phyloP scores from a whole-genome alignment of 257 asterid genomes.

The Petunia secreta region DNA sequence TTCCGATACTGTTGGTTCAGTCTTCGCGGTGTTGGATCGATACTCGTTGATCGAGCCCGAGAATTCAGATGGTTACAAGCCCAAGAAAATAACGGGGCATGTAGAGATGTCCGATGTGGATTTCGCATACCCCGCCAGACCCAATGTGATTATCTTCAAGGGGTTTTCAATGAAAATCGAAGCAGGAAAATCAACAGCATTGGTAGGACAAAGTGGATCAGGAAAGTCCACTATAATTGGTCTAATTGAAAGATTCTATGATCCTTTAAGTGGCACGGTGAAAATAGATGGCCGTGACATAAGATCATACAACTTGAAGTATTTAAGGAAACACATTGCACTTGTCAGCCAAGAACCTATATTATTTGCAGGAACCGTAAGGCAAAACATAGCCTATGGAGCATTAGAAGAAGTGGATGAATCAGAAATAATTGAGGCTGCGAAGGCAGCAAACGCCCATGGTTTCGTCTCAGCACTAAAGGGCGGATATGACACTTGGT shows the following conservation, averaged over 20 bases:
- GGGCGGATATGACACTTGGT: conserved; percentile 70
- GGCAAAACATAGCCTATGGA: conserved; percentile 68
- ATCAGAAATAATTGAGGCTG: conserved; percentile 67
- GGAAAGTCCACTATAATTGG: conserved; percentile 84
- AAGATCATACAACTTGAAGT: conserved; percentile 58
- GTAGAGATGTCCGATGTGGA: conserved; percentile 62
- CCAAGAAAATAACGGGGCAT: conserved; percentile 55
- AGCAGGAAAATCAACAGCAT: conserved; percentile 80
- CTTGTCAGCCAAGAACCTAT: conserved; percentile 91
- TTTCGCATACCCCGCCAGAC: conserved; percentile 79
- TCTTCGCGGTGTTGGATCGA: conserved; percentile 75
- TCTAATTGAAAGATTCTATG: conserved; percentile 77
- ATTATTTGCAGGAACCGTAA: conserved; percentile 69
- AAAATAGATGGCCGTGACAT: conserved; percentile 73
- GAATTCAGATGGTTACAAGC: conserved; percentile 57
- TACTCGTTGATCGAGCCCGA: conserved; percentile 73
- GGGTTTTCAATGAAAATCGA: conserved; percentile 67
- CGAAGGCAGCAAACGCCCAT: conserved; percentile 86
- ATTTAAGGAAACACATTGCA: conserved; percentile 68
- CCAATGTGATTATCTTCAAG: conserved; percentile 54
- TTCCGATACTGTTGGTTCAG: conserved; percentile 68
- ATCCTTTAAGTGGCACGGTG: conserved; percentile 62
- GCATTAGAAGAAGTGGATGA: conserved; percentile 50
- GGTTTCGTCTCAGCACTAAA: conserved; percentile 67
- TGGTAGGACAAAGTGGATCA: conserved; percentile 91